Evolutionary conservation across 1,139 yeast genomes (phyloP), one percentile per base, ranked within the genome.

Genomic region (Magnusiomyces suaveolens): DNA sequence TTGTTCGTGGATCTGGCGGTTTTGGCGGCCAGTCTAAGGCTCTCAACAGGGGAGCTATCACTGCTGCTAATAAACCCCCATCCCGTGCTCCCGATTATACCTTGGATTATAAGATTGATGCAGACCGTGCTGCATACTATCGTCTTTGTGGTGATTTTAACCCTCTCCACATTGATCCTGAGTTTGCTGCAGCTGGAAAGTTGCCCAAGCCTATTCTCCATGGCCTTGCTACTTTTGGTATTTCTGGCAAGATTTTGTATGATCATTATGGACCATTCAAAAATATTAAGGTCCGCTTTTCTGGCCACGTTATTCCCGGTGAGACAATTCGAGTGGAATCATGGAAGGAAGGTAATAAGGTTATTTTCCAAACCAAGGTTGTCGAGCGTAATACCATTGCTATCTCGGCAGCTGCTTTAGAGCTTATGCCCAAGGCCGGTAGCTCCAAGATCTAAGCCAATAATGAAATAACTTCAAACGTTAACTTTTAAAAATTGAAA

Each of bases 291-390:
- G 95, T 82, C 41, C 82, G 97, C 69, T 92, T 92, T 69, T 80
- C 95, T 38, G 92, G 92, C 65, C 83, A 87, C 66, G 97, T 92
- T 47, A 89, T 81, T 81, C 97, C 97, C n/a, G 98, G 97, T 64
- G 97, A 92, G 73, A 84, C 88, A 36, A 77, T 92, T 69, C 79
- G 78, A 66, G 82, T 92, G 46, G 74, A 74, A 56, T 95, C 95
- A 46, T 92, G 98, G 98, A 87, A 83, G 71, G 76, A 82, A 59
- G 80, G 80, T 52, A 82, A 79, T 63, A 73, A 76, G 62, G 84
- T 92, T 58, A 75, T 82, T 59, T 92, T 90, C 82, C 95, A 86
- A 72, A 82, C 95, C 36, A 81, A 81, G 68, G 89, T 85, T 57
- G 81, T 84, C 59, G 95, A 87, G 66, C 84, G 96, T 71, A 79